Base-by-base conservation (phyloP, 2,329 filamentous ascomycete genomes). In the Colletotrichum lupini region DNA sequence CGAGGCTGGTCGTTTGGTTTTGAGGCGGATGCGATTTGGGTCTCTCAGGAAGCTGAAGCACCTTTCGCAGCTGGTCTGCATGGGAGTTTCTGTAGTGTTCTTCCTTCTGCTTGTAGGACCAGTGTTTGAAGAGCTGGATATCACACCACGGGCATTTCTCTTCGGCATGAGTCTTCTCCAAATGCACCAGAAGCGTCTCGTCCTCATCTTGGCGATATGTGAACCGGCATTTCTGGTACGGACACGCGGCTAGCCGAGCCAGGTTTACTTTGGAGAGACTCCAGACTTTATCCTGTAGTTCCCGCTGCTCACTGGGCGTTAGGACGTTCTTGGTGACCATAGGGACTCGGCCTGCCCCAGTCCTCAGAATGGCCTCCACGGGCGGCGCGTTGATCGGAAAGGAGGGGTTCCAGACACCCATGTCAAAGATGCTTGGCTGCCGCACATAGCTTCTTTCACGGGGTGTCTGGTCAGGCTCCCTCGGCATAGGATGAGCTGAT, bases 291-390 rank as follows among this genome's bases (percentile, higher is more conserved):
- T 76, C 76, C 62, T 86, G 82, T 1, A 87, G 77, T 5, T 78
- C 76, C 2, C 77, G 79, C 62, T 83, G 79, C 73, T 87, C 85
- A 0, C 80, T 83, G 0, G 82, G 81, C 0, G 85, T 87, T 67
- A 86, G 76, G 19, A 86, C 77, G 1, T 78, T 81, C 28, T 81
- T 79, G 19, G 80, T 81, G 19, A 84, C 76, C 58, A 81, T 80
- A 1, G 85, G 84, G 30, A 84, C 75, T 35, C 77, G 78, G 22
- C 76, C 75, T 1, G 79, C 79, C 1, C 79, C 77, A 0, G 79
- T 82, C 12, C 78, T 78, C 58, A 86, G 77, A 22, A 87, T 75
- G 2, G 76, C 75, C 71, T 87, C 85, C 1, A 80, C 49, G 37
- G 77, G 78, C 28, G 79, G 79, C 5, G 79, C 82, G 42, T 82